phyloP scores from a whole-genome alignment of 176 grass and related monocot species.

The Avena eriantha region DNA sequence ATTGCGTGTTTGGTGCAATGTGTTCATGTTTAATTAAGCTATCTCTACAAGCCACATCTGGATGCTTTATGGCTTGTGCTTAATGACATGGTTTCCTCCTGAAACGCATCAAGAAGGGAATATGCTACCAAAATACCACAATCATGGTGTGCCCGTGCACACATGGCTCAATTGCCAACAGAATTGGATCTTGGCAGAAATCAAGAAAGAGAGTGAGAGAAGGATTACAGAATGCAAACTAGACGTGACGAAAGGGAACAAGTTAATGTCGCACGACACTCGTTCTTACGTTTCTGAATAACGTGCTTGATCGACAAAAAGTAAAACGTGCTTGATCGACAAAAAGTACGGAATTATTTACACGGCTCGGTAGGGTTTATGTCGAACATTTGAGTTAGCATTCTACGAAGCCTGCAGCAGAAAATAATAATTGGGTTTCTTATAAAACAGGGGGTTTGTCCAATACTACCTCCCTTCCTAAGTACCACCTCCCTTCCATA shows the following conservation, averaged over 20 bases:
- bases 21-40: constrained; percentile 53
- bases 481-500: no score
- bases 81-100: constrained; percentile 50
- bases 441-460: not conserved
- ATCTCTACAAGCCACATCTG: constrained; percentile 37
- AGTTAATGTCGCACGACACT: constrained; percentile 2
- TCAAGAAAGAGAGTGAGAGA: not conserved
- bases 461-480: not conserved
- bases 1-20: constrained; percentile 48
- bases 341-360: not conserved
- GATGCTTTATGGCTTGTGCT: constrained; percentile 53
- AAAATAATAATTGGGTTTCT: not conserved
- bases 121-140: not conserved
- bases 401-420: not conserved
- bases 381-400: not conserved
- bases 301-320: not conserved
- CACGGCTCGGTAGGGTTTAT: not conserved
- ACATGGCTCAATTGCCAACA: not conserved
- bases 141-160: not conserved
- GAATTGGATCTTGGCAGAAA: not conserved
- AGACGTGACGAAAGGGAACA: not conserved
- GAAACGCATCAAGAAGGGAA: not conserved
- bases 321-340: not conserved
- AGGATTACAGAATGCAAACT: not conserved
- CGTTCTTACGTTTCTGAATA: not conserved